phyloP scores from a whole-genome alignment of 2,329 filamentous ascomycete genomes.

The Penicillium crustosum region DNA sequence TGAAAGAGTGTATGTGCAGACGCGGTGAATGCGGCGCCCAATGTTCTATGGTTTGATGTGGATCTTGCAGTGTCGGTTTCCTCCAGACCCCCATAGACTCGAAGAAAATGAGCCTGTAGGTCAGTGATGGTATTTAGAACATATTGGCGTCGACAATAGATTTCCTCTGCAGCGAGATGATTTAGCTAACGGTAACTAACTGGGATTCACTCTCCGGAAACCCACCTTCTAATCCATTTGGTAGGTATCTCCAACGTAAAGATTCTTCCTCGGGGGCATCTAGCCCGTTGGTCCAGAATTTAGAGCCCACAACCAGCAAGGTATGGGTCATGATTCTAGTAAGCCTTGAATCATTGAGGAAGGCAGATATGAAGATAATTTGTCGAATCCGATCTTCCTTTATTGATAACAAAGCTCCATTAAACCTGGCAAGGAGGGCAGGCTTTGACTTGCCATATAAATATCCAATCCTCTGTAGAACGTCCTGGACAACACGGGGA shows the following conservation, averaged over 20 bases:
- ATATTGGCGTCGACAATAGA: slow-evolving; percentile 43
- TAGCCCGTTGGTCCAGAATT: slow-evolving; percentile 35
- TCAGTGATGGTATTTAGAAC: slow-evolving; percentile 46
- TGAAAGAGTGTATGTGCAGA: slow-evolving; percentile 13
- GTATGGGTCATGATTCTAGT: slow-evolving; percentile 35
- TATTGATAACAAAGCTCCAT: slow-evolving; percentile 28
- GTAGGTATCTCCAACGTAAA: slow-evolving; percentile 40
- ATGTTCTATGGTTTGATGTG: slow-evolving; percentile 7
- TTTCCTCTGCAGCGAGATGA: slow-evolving; percentile 35
- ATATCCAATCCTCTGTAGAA: slow-evolving; percentile 29
- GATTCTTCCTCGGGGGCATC: slow-evolving; percentile 22
- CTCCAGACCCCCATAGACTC: slow-evolving; percentile 42
- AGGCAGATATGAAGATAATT: slow-evolving; percentile 38
- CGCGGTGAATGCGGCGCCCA: slow-evolving; percentile 18
- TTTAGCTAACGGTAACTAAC: slow-evolving; percentile 5
- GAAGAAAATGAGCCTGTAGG: slow-evolving; percentile 44
- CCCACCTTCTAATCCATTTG: slow-evolving; percentile 43
- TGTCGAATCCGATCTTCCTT: slow-evolving; percentile 44
- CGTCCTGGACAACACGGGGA: slow-evolving; percentile 23
- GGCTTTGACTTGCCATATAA: slow-evolving; percentile 32
- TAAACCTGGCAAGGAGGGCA: slow-evolving; percentile 25
- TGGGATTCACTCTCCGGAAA: not conserved
- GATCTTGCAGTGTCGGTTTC: slow-evolving; percentile 23
- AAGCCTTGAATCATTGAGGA: slow-evolving; percentile 31
- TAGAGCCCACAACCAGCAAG: slow-evolving; percentile 40